Evolutionary conservation across 2,329 filamentous ascomycete genomes (phyloP).

Genomic region (Venturia effusa): DNA sequence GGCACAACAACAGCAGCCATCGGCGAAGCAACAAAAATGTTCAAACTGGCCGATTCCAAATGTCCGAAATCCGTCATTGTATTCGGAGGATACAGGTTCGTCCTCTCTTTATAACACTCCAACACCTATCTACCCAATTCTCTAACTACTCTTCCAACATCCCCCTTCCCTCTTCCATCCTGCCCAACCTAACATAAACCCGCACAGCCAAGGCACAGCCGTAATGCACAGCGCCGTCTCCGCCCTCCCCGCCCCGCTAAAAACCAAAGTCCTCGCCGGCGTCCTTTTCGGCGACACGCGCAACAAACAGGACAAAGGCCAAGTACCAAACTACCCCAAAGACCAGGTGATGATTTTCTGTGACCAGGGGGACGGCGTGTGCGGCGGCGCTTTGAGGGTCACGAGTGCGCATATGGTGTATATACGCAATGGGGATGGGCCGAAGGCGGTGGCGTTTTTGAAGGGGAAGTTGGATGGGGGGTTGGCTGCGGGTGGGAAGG

Average conservation of each 20-base stretch:
- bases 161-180: conserved; percentile 16
- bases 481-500: background rate
- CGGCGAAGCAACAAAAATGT: conserved; percentile 29
- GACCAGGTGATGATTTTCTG: conserved; percentile 39
- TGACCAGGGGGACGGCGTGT: conserved; percentile 40
- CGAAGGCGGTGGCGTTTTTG: conserved; percentile 5
- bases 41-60: conserved; percentile 30
- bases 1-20: conserved; percentile 31
- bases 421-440: background rate
- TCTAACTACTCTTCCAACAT: no score
- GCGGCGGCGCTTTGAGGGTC: conserved; percentile 30
- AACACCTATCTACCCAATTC: no score
- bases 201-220: conserved; percentile 23
- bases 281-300: conserved; percentile 38
- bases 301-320: conserved; percentile 26
- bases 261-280: conserved; percentile 28
- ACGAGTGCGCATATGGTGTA: conserved; percentile 11
- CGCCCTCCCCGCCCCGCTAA: conserved; percentile 16
- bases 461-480: background rate
- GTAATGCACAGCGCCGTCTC: conserved; percentile 25
- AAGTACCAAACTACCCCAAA: conserved; percentile 29
- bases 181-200: conserved; percentile 17
- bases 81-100: conserved; percentile 32
- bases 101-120: no score
- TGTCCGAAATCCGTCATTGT: conserved; percentile 35